phyloP scores from a whole-genome alignment of 331 rosid genomes.

The Malus hybrid region DNA sequence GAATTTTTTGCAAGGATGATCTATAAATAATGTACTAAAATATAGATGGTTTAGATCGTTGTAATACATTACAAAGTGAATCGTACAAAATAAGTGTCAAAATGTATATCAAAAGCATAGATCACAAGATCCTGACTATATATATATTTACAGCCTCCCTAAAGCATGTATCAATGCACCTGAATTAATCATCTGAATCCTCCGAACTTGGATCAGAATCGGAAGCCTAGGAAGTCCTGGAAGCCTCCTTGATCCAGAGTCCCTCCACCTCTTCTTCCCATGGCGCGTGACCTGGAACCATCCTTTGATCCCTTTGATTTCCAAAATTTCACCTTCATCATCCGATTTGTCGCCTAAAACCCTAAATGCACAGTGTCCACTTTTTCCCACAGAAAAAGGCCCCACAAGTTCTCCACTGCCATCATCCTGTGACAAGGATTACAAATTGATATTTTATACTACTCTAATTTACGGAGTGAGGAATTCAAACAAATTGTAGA shows the following conservation, averaged over 20 bases:
- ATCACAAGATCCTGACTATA: no score
- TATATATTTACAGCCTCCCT: background rate
- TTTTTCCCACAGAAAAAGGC: background rate
- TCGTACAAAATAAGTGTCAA: no score
- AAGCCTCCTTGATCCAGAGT: background rate
- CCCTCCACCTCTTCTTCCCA: slow-evolving; percentile 4
- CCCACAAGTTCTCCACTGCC: background rate
- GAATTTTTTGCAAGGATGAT: no score
- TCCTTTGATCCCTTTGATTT: slow-evolving; percentile 2
- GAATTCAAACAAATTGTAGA: background rate
- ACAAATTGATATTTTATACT: no score
- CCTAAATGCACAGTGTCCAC: background rate
- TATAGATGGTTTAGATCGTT: no score
- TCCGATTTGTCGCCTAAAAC: background rate
- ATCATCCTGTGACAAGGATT: background rate
- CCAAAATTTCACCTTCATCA: background rate
- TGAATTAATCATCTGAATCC: background rate
- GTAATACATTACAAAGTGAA: no score
- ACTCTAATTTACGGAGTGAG: no score
- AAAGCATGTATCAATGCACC: background rate
- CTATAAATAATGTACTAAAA: no score
- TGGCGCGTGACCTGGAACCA: background rate
- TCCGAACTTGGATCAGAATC: background rate
- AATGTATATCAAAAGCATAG: no score
- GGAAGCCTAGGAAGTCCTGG: background rate